Evolutionary conservation across 495 filamentous ascomycete genomes (phyloP), one percentile per base, ranked within the genome.

Genomic region (Cercophora samala): DNA sequence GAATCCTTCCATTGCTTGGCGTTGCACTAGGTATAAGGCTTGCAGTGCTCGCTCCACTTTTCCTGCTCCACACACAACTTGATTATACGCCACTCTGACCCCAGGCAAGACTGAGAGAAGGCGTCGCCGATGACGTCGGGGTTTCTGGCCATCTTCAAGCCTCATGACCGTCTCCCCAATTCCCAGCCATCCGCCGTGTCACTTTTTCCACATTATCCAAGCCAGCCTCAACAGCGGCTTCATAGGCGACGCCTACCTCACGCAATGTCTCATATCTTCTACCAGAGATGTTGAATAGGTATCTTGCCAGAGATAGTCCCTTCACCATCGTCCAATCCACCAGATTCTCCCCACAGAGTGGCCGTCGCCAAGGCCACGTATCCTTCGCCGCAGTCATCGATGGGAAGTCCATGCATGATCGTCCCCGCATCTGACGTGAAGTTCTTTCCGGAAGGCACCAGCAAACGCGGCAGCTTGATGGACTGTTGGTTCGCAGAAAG

Each of bases 331-430:
- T 67, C 25, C 37, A 13, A 9, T 46, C 29, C 29, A 32, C 29
- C 29, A 3, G 29, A 8, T 11, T 25, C 59, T 18, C 52, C 52
- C 52, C 26, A 67, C 6, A 67, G 52, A 5, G 59, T 46, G 1
- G 51, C 32, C 3, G 60, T 67, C 0, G 79, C 80, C 1, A 83
- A 69, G 5, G 76, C 71, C 6, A 81, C 67, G 61, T 83, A 83
- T 0, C 77, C 80, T 21, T 80, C 78, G 11, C 70, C 80, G 58
- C 79, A 81, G 68, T 83, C 80, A 66, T 83, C 80, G 26, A 83
- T 67, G 54, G 82, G 80, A 32, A 73, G 70, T 19, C 69, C 76
- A 65, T 82, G 80, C 54, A 80, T 65, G 54, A 82, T 76, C 2
- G 69, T 78, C 26, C 75, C 68, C n/a, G 65, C 67, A 59, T 80